Conservation (phyloP, 257 asterid species). For the Plantago major region DNA sequence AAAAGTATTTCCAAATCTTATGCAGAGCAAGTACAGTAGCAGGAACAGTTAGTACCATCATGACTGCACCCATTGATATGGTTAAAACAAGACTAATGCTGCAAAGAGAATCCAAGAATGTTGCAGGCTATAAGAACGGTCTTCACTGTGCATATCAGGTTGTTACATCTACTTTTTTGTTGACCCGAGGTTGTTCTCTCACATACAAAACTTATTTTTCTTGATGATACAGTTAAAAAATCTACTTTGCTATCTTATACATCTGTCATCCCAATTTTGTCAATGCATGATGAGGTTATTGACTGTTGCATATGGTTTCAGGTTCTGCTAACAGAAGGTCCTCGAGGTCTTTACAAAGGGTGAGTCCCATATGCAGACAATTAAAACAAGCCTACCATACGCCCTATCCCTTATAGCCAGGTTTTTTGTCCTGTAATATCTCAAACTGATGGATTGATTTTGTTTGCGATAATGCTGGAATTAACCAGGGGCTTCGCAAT, state of each 20-base stretch:
- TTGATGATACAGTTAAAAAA: neutral
- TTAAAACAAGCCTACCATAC: neutral
- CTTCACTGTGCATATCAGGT: conserved; percentile 94
- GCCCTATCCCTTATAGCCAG: neutral
- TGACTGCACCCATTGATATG: conserved; percentile 90
- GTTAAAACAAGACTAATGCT: conserved; percentile 95
- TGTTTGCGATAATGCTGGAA: neutral
- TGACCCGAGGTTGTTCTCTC: conserved; percentile 1
- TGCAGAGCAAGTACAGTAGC: conserved; percentile 83
- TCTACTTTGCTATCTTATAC: neutral
- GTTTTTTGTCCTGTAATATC: conserved; percentile 10
- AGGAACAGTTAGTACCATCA: conserved; percentile 75
- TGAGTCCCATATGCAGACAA: conserved; percentile 28
- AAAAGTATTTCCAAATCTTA: conserved; percentile 29
- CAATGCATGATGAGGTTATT: neutral
- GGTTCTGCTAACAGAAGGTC: conserved; percentile 89
- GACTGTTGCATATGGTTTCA: conserved; percentile 29
- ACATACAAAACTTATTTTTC: conserved; percentile 2
- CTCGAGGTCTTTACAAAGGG: conserved; percentile 97
- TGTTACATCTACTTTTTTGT: conserved; percentile 19
- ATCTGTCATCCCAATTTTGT: neutral
- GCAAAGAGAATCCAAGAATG: conserved; percentile 64
- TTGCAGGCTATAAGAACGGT: conserved; percentile 70
- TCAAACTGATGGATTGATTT: conserved; percentile 3
- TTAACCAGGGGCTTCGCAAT: conserved; percentile 69